Percentiles rank a stretch among this genome's conserved stretches.
These are phyloP conservation scores for Fonsecaea monophora DNA, from an alignment of 2,329 filamentous ascomycete species.

Conservation along the genomic window DNA sequence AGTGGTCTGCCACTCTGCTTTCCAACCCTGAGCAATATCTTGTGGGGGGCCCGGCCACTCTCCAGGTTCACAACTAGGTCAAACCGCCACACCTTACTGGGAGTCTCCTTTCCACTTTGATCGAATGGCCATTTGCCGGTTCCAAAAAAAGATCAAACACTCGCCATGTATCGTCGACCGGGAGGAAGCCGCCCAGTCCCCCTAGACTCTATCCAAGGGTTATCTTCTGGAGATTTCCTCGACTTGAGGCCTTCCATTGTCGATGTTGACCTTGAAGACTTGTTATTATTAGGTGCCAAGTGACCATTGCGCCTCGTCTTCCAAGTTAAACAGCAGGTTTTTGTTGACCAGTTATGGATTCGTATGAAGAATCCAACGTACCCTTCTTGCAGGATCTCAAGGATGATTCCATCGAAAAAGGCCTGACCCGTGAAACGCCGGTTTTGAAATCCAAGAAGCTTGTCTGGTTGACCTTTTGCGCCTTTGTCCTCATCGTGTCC, in stretches of 20 bases:
- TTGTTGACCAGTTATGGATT: neutral
- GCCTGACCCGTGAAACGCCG: neutral
- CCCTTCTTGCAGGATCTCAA: slow-evolving; percentile 3
- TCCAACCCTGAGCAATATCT: neutral
- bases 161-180: slow-evolving; percentile 3
- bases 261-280: neutral
- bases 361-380: neutral
- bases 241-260: neutral
- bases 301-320: neutral
- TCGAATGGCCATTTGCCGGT: slow-evolving; percentile 5
- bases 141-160: slow-evolving; percentile 7
- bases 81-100: slow-evolving; percentile 1
- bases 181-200: neutral
- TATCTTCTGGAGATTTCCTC: neutral
- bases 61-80: slow-evolving; percentile 3
- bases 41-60: slow-evolving; percentile 1
- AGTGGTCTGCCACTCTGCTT: neutral
- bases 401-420: neutral
- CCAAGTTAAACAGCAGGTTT: neutral
- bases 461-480: neutral
- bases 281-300: neutral
- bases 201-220: neutral
- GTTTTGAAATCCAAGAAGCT: neutral
- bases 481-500: neutral
- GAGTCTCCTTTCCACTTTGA: neutral